These are phyloP conservation scores for Leonotis leonurus DNA, from an alignment of 257 asterid species.

Conservation along the genomic window DNA sequence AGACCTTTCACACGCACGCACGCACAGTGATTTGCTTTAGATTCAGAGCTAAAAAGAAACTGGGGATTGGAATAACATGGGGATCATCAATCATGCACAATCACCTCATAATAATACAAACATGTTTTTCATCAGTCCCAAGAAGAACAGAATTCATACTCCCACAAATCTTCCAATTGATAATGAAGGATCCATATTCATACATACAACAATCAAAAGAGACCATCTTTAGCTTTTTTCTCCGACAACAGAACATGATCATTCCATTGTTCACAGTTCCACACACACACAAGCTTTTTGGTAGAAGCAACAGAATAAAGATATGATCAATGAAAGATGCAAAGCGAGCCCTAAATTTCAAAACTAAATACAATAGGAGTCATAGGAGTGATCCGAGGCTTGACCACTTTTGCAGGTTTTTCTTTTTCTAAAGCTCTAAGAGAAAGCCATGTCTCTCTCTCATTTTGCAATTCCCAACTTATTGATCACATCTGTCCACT, in stretches of 20 bases:
- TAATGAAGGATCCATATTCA: slow-evolving; percentile 22
- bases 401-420: slow-evolving; percentile 23
- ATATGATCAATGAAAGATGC: slow-evolving; percentile 23
- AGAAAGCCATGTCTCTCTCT: slow-evolving; percentile 3
- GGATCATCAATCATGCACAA: too few relatives aligned
- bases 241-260: slow-evolving; percentile 48
- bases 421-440: slow-evolving; percentile 29
- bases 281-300: too few relatives aligned
- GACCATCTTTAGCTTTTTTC: slow-evolving; percentile 33
- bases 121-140: slow-evolving; percentile 48
- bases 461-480: slow-evolving; percentile 30
- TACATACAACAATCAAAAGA: slow-evolving; percentile 32
- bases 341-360: slow-evolving; percentile 22
- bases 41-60: too few relatives aligned
- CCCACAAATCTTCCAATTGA: slow-evolving; percentile 16
- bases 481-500: neutral
- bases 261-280: slow-evolving; percentile 31
- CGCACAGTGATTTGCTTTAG: slow-evolving; percentile 19
- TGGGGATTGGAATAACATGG: slow-evolving; percentile 22
- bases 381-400: slow-evolving; percentile 40
- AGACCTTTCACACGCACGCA: slow-evolving; percentile 3
- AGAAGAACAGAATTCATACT: too few relatives aligned
- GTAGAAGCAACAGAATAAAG: too few relatives aligned
- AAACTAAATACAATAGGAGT: slow-evolving; percentile 19
- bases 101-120: slow-evolving; percentile 12